A percentile compares a stretch with the other conserved stretches of the same genome.
These are phyloP conservation scores for Beauveria brongniartii DNA, from an alignment of 2,329 filamentous ascomycete species.

Conservation along the genomic window DNA sequence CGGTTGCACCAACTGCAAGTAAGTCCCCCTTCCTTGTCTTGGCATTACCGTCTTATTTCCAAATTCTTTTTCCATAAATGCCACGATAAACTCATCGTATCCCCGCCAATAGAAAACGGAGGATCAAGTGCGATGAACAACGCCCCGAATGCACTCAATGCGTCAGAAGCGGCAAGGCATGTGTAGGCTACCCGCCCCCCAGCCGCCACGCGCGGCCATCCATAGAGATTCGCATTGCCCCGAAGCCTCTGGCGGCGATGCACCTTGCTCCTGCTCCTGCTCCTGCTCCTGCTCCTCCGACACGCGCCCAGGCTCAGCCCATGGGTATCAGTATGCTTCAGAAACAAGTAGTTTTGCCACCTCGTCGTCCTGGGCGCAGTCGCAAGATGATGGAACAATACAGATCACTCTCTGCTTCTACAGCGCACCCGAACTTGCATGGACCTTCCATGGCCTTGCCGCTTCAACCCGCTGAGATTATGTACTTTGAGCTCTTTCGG, in stretches of 20 bases:
- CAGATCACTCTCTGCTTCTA: not conserved
- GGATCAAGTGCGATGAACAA: slow-evolving; percentile 60
- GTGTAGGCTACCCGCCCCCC: slow-evolving; percentile 55
- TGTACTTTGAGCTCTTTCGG: slow-evolving; percentile 56
- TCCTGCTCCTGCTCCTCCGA: slow-evolving; percentile 5
- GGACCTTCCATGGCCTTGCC: slow-evolving; percentile 35
- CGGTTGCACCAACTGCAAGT: slow-evolving; percentile 62
- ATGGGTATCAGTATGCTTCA: slow-evolving; percentile 15
- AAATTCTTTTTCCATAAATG: too few species aligned
- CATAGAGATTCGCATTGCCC: slow-evolving; percentile 42
- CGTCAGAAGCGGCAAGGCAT: slow-evolving; percentile 47
- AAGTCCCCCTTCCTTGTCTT: slow-evolving; percentile 24
- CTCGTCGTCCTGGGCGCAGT: slow-evolving; percentile 18
- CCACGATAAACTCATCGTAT: not conserved
- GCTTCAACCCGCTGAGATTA: slow-evolving; percentile 43
- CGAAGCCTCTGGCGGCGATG: slow-evolving; percentile 31
- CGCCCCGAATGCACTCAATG: slow-evolving; percentile 55
- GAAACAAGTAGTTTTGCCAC: slow-evolving; percentile 22
- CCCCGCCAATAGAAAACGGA: slow-evolving; percentile 38
- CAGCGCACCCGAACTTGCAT: not conserved
- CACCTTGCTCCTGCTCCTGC: slow-evolving; percentile 10
- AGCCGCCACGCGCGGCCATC: slow-evolving; percentile 37
- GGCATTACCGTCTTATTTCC: not conserved
- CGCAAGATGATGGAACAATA: not conserved
- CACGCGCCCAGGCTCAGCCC: not conserved